Conservation (phyloP, 139 green algal species). For the Astrephomene gubernaculifera region DNA sequence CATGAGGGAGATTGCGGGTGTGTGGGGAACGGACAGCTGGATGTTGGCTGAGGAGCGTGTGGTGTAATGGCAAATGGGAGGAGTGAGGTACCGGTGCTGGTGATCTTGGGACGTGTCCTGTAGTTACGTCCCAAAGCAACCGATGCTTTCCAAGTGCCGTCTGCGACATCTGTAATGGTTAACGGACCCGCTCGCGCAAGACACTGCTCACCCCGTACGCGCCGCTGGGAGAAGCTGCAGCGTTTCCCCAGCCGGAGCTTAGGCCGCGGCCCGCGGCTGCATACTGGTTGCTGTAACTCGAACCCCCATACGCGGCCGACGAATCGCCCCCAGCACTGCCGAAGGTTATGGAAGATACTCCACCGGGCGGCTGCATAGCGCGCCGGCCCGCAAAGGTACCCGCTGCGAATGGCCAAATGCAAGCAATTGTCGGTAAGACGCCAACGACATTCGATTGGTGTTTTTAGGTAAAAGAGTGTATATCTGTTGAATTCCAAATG, state of each 20-base stretch:
- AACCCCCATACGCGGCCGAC: neutral
- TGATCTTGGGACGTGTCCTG: neutral
- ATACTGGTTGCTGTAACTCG: neutral
- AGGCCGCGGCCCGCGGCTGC: neutral
- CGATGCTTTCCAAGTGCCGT: neutral
- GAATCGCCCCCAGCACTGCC: neutral
- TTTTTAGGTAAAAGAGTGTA: neutral
- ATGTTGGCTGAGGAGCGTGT: no score
- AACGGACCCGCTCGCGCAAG: neutral
- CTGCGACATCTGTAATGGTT: neutral
- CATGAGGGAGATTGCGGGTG: no score
- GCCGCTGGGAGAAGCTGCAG: neutral
- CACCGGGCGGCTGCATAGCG: slow-evolving; percentile 36
- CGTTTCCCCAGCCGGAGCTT: neutral
- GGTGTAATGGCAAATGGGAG: neutral
- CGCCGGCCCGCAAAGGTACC: slow-evolving; percentile 33
- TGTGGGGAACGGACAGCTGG: no score
- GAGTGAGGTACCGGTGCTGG: neutral
- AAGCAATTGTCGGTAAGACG: neutral
- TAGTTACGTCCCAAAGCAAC: neutral
- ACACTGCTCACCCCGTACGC: neutral
- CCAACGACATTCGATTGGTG: neutral
- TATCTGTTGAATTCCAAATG: neutral
- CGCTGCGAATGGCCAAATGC: neutral
- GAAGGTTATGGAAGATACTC: slow-evolving; percentile 25